phyloP scores from a whole-genome alignment of 2,329 filamentous ascomycete genomes.

The Microcera coccophila region DNA sequence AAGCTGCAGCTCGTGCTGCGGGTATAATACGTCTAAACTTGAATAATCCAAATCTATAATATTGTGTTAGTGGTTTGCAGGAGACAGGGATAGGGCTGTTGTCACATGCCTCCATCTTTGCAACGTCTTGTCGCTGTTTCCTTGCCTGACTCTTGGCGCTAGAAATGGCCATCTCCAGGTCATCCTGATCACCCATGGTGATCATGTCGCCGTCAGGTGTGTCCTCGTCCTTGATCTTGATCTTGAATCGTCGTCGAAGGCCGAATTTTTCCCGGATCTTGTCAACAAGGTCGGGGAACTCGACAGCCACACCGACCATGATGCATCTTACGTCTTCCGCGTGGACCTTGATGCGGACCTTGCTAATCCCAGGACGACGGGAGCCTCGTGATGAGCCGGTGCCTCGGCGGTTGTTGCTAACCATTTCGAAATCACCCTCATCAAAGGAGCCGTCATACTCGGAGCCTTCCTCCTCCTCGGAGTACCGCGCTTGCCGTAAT shows the following conservation, averaged over 20 bases:
- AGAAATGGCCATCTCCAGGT: conserved; percentile 82
- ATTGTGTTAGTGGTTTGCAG: conserved; percentile 22
- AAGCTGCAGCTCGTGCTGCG: conserved; percentile 20
- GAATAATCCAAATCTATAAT: conserved; percentile 47
- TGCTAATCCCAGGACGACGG: conserved; percentile 64
- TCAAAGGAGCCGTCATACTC: conserved; percentile 65
- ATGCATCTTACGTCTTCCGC: conserved; percentile 88
- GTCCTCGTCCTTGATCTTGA: conserved; percentile 84
- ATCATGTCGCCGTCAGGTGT: conserved; percentile 80
- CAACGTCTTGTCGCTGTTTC: conserved; percentile 74
- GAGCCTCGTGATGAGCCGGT: conserved; percentile 49
- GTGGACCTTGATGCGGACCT: conserved; percentile 90
- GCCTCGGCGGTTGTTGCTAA: conserved; percentile 51
- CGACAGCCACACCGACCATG: conserved; percentile 69
- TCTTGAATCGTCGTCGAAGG: conserved; percentile 73
- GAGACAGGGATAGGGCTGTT: neutral
- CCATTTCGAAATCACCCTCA: conserved; percentile 76
- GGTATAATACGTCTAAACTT: conserved; percentile 33
- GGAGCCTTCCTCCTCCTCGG: conserved; percentile 78
- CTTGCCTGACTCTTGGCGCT: conserved; percentile 63
- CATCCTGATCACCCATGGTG: conserved; percentile 93
- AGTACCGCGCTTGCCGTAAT: conserved; percentile 56
- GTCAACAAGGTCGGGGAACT: conserved; percentile 73
- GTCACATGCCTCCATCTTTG: conserved; percentile 85
- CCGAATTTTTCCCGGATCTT: conserved; percentile 85